Evolutionary conservation across 225 moss, liverwort and hornwort species (phyloP).

Genomic region (Ulota crispa): DNA sequence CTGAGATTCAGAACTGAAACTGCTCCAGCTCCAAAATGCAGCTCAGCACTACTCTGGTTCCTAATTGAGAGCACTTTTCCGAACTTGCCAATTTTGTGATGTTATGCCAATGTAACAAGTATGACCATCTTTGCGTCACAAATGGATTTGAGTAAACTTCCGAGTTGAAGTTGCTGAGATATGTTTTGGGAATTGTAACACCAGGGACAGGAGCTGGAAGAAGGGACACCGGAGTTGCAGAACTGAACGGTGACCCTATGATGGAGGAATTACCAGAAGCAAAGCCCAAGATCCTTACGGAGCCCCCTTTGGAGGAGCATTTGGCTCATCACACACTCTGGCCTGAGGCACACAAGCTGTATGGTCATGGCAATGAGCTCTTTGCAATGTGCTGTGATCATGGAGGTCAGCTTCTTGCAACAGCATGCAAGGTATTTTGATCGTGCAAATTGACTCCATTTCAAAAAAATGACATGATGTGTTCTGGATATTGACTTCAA

Average conservation of each 20-base stretch:
- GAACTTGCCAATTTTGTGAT: neutral
- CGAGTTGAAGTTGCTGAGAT: conserved; percentile 6
- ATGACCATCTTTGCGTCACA: neutral
- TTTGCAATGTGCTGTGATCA: conserved; percentile 86
- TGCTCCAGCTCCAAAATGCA: neutral
- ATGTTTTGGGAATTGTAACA: neutral
- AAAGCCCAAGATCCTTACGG: conserved; percentile 68
- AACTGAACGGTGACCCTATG: conserved; percentile 58
- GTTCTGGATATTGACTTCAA: neutral
- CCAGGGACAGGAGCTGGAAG: conserved; percentile 37
- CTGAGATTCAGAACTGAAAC: neutral
- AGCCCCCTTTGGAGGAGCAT: conserved; percentile 94
- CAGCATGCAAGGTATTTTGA: conserved; percentile 87
- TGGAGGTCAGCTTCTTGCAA: conserved; percentile 75
- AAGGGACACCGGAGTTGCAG: conserved; percentile 40
- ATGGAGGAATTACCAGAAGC: conserved; percentile 83
- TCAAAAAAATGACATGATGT: no score
- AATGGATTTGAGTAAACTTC: neutral
- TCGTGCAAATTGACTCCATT: neutral
- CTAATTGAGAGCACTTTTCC: neutral
- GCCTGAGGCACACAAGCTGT: conserved; percentile 93
- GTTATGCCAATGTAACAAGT: neutral
- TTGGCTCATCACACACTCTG: conserved; percentile 93
- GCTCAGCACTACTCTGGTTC: neutral
- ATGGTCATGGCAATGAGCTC: conserved; percentile 97